Evolutionary conservation across 2,329 filamentous ascomycete genomes (phyloP).

Genomic region (Podosphaera leucotricha): DNA sequence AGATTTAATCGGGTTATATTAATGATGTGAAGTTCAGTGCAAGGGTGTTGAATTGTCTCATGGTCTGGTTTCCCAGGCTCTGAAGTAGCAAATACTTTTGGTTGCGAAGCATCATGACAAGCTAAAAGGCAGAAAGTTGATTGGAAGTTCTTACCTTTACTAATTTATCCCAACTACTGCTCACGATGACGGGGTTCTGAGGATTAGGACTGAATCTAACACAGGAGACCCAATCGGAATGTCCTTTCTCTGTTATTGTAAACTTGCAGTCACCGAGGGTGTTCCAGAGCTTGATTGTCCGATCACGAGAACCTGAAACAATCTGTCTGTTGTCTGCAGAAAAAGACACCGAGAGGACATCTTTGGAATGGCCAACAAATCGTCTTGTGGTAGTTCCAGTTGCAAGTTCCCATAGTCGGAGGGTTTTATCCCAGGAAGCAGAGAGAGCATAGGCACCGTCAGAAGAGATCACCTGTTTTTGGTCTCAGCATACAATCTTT

Average conservation of each 20-base stretch:
- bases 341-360: slow-evolving; percentile 98
- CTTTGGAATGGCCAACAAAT: slow-evolving; percentile 98
- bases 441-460: slow-evolving; percentile 98
- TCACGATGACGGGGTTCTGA: slow-evolving; percentile 99
- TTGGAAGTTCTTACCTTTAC: slow-evolving; percentile 63
- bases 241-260: slow-evolving; percentile 99
- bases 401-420: slow-evolving; percentile 97
- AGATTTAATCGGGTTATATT: neutral
- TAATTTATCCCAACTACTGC: slow-evolving; percentile 97
- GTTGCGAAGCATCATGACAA: slow-evolving; percentile 75
- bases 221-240: slow-evolving; percentile 99
- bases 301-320: slow-evolving; percentile 93
- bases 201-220: slow-evolving; percentile 99
- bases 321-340: slow-evolving; percentile 99
- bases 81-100: slow-evolving; percentile 99
- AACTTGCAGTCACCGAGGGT: slow-evolving; percentile 99
- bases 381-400: slow-evolving; percentile 92
- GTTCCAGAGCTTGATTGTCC: slow-evolving; percentile 99
- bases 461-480: slow-evolving; percentile 77
- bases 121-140: slow-evolving; percentile 9
- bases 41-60: slow-evolving; percentile 94
- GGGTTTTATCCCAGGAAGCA: slow-evolving; percentile 98
- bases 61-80: slow-evolving; percentile 61
- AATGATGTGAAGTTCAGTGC: slow-evolving; percentile 38
- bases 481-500: slow-evolving; percentile 18